Evolutionary conservation across 352 stramenopile genomes (phyloP), one percentile per base, ranked within the genome.

Genomic region (Phytophthora multivora): DNA sequence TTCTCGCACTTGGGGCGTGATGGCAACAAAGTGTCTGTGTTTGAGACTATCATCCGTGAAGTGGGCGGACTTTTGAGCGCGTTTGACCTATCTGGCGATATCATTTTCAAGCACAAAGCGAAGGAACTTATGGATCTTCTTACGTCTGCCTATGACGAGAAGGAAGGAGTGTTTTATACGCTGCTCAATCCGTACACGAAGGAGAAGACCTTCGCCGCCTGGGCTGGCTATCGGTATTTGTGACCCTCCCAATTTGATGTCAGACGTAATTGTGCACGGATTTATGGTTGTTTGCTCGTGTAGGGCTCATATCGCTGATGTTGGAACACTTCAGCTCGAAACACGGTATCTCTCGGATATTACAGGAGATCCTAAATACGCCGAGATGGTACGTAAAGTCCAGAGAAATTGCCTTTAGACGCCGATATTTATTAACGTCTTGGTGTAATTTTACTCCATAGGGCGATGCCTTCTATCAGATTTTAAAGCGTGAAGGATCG

Each of bases 41-140:
- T 99, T 80, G 98, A 99, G 83, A 99, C 97, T 1, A 99, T 97
- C 39, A 99, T 99, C 83, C 93, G 97, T 19, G 93, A 95, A 71
- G 82, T 99, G 4, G 98, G 97, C 16, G 98, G 98, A 8, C 79
- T 99, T 5, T 82, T 99, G 9, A 93, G 91, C 31, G 97, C 97
- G 0, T 99, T 97, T 73, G 88, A 97, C 59, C 71, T 99, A 28
- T 93, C 94, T 15, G 39, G 63, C 1, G 88, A 97, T 71, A 53
- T 46, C 4, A 61, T 95, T 15, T 98, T 99, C 73, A 88, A 98
- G 47, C 70, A 91, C 11, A 96, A 98, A 57, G 97, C 97, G 11
- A 57, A 84, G 26, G 94, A 23, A 23, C 16, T 43, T 4, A 97
- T 93, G 54, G 81, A 97, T 26, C 57, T 92, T 40, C 73, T 99